Conservation (phyloP, 768 basidiomycete genomes). For the Dacryopinax spathularia region DNA sequence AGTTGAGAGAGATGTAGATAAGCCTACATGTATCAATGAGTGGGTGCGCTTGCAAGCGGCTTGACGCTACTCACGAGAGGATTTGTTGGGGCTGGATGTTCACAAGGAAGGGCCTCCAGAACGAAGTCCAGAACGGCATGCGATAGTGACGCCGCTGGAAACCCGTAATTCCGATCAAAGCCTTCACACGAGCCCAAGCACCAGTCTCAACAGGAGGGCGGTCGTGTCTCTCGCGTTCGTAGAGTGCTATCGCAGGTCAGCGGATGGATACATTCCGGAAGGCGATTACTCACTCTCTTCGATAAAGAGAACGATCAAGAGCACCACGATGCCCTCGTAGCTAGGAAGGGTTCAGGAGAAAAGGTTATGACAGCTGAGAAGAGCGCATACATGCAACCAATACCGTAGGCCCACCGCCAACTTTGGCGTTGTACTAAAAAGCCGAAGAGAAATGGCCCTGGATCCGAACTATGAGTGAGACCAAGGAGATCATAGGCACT, state of each 20-base stretch:
- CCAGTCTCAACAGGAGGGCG: slow-evolving; percentile 31
- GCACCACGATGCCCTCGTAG: slow-evolving; percentile 41
- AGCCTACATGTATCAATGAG: too few relatives aligned
- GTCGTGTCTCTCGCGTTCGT: slow-evolving; percentile 43
- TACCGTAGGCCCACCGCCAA: slow-evolving; percentile 46
- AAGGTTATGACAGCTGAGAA: background rate
- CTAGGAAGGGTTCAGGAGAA: background rate
- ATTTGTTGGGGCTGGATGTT: slow-evolving; percentile 51
- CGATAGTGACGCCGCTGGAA: slow-evolving; percentile 32
- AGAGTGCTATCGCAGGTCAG: slow-evolving; percentile 30
- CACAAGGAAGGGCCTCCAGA: slow-evolving; percentile 27
- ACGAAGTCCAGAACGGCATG: background rate
- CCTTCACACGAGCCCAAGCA: slow-evolving; percentile 41
- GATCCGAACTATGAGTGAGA: slow-evolving; percentile 23
- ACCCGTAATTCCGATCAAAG: slow-evolving; percentile 51
- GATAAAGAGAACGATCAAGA: slow-evolving; percentile 44
- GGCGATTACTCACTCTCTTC: slow-evolving; percentile 45
- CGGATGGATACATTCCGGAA: too few relatives aligned
- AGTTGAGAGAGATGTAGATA: background rate
- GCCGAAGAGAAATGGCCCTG: slow-evolving; percentile 52
- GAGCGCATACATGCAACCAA: slow-evolving; percentile 33
- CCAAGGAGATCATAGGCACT: background rate
- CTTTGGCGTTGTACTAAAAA: slow-evolving; percentile 47
- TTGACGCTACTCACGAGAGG: slow-evolving; percentile 33
- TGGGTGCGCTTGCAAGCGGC: too few relatives aligned